phyloP scores from a whole-genome alignment of 208 protist genomes.

The Trypanosoma avium region DNA sequence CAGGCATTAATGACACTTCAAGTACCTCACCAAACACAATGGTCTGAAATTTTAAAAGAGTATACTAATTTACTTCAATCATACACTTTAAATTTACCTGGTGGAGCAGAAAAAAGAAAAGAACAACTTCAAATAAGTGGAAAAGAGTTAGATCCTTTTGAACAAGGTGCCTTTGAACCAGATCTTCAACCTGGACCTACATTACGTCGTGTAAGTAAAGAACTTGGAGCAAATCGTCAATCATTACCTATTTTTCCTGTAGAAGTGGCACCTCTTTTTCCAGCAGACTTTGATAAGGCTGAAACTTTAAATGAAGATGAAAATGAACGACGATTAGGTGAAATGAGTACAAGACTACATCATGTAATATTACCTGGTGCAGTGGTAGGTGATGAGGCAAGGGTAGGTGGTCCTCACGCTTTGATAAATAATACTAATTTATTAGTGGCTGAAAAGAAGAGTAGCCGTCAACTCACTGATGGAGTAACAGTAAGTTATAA shows the following conservation, averaged over 20 bases:
- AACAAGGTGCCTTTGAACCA: slow-evolving; percentile 41
- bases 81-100: slow-evolving; percentile 31
- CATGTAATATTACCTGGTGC: slow-evolving; percentile 69
- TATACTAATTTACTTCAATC: slow-evolving; percentile 40
- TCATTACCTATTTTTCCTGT: slow-evolving; percentile 61
- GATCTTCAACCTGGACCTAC: slow-evolving; percentile 44
- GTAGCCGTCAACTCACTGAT: slow-evolving; percentile 18
- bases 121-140: slow-evolving; percentile 61
- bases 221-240: slow-evolving; percentile 28
- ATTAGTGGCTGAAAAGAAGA: slow-evolving; percentile 51
- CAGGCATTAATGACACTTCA: slow-evolving; percentile 31
- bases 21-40: slow-evolving; percentile 23
- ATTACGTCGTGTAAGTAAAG: slow-evolving; percentile 44
- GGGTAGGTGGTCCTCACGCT: slow-evolving; percentile 50
- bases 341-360: slow-evolving; percentile 45
- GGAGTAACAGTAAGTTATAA: slow-evolving; percentile 53
- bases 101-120: slow-evolving; percentile 46
- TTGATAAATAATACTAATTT: slow-evolving; percentile 69
- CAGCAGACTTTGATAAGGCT: slow-evolving; percentile 41
- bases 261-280: slow-evolving; percentile 73
- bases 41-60: slow-evolving; percentile 26
- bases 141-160: slow-evolving; percentile 51
- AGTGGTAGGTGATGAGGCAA: slow-evolving; percentile 29
- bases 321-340: slow-evolving; percentile 45
- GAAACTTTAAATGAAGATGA: slow-evolving; percentile 24